Percentiles rank a stretch among this genome's conserved stretches.
Evolutionary conservation across 2,329 filamentous ascomycete species (phyloP).

Genomic region (Ceratocystis albifundus): DNA sequence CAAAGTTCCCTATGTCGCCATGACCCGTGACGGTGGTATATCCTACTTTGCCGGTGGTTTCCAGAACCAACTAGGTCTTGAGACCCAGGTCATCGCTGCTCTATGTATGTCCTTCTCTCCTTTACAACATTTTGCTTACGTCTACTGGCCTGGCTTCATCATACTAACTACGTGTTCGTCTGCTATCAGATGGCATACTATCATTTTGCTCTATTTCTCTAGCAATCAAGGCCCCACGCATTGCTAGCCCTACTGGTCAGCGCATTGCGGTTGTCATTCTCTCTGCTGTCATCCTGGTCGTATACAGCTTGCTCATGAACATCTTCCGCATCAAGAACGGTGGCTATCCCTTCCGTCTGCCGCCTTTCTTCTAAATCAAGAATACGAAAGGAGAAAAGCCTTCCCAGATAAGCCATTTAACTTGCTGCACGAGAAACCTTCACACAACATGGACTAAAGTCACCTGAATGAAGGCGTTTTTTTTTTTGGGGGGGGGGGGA

Average conservation of each 20-base stretch:
- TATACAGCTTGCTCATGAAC: conserved; percentile 91
- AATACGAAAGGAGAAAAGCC: too few relatives aligned
- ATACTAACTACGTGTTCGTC: conserved; percentile 24
- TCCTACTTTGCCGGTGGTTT: conserved; percentile 87
- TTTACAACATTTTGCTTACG: neutral
- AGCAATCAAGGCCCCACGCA: conserved; percentile 83
- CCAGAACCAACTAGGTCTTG: conserved; percentile 83
- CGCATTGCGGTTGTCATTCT: conserved; percentile 71
- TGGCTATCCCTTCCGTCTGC: conserved; percentile 87
- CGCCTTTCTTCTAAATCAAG: conserved; percentile 61
- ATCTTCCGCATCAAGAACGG: conserved; percentile 91
- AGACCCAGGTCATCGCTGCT: conserved; percentile 88
- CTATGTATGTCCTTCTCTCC: conserved; percentile 57
- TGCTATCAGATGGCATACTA: conserved; percentile 57
- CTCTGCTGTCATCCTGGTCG: conserved; percentile 61
- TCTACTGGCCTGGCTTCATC: neutral
- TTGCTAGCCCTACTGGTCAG: conserved; percentile 63
- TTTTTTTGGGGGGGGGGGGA: too few relatives aligned
- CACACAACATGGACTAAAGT: too few relatives aligned
- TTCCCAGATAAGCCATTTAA: too few relatives aligned
- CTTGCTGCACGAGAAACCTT: too few relatives aligned
- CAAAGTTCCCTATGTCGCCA: conserved; percentile 82
- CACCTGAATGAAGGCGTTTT: neutral
- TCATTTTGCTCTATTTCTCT: conserved; percentile 87
- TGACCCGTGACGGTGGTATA: conserved; percentile 73